phyloP scores from a whole-genome alignment of 257 asterid genomes.

The Knoxia roxburghii region DNA sequence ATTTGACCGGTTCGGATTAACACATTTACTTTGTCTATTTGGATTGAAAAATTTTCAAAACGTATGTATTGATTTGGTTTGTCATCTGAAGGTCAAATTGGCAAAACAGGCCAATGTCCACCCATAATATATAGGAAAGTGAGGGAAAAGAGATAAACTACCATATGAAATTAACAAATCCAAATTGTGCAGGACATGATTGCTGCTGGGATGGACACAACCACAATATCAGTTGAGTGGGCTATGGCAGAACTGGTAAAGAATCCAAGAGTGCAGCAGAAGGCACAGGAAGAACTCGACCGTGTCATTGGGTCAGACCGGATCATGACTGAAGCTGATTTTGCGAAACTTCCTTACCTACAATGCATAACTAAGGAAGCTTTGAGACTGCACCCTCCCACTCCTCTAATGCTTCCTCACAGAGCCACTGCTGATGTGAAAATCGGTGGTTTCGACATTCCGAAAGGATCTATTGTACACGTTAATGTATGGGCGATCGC shows the following conservation, averaged over 20 bases:
- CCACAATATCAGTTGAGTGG: slow-evolving; percentile 76
- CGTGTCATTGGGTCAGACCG: slow-evolving; percentile 52
- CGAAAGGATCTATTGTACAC: slow-evolving; percentile 64
- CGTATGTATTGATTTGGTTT: no score
- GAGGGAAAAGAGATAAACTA: no score
- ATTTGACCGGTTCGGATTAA: no score
- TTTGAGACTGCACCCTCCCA: slow-evolving; percentile 71
- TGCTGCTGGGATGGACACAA: slow-evolving; percentile 86
- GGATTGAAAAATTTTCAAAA: no score
- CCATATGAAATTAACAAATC: neutral
- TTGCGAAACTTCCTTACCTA: slow-evolving; percentile 59
- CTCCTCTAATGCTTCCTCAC: slow-evolving; percentile 82
- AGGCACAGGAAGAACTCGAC: slow-evolving; percentile 72
- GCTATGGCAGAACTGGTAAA: slow-evolving; percentile 68
- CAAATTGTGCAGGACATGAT: slow-evolving; percentile 64
- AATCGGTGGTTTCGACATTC: slow-evolving; percentile 71
- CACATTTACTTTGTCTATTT: no score
- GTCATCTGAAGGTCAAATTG: no score
- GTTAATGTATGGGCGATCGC: slow-evolving; percentile 83
- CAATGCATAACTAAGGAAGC: slow-evolving; percentile 66
- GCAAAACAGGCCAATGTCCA: no score
- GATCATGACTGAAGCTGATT: slow-evolving; percentile 55
- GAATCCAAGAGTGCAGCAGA: slow-evolving; percentile 80
- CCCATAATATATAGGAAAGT: no score
- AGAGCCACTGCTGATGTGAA: slow-evolving; percentile 56